These are phyloP conservation scores for Dioszegia hungarica DNA, from an alignment of 768 basidiomycete species.

Conservation along the genomic window DNA sequence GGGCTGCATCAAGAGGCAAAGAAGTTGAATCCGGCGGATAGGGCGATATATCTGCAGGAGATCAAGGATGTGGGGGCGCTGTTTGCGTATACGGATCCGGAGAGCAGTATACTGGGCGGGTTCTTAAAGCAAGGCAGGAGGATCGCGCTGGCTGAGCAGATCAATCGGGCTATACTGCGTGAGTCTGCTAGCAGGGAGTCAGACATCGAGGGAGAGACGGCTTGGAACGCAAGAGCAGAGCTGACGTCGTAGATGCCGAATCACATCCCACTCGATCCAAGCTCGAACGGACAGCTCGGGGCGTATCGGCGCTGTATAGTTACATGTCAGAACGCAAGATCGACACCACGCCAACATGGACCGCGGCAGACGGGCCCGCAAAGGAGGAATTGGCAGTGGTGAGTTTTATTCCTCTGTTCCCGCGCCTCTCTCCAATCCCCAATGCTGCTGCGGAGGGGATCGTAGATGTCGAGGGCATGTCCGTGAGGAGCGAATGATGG, in stretches of 20 bases:
- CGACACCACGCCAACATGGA: conserved; percentile 25
- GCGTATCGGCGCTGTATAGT: conserved; percentile 19
- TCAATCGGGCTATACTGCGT: conserved; percentile 82
- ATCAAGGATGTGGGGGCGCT: conserved; percentile 69
- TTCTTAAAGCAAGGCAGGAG: conserved; percentile 74
- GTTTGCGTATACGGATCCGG: conserved; percentile 76
- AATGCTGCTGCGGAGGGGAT: too few relatives aligned
- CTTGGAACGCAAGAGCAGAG: not conserved
- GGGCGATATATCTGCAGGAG: conserved; percentile 63
- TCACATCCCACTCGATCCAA: conserved; percentile 10
- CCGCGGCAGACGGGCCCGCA: conserved; percentile 20
- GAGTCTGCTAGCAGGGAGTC: conserved; percentile 42
- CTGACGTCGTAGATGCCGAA: conserved; percentile 16
- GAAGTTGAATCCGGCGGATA: conserved; percentile 59
- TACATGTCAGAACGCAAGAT: conserved; percentile 22
- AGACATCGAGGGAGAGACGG: not conserved
- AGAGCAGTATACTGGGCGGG: conserved; percentile 65
- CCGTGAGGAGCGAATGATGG: too few relatives aligned
- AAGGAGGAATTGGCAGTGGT: conserved; percentile 30
- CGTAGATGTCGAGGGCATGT: too few relatives aligned
- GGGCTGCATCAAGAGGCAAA: conserved; percentile 65
- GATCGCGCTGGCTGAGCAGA: conserved; percentile 77
- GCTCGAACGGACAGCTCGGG: conserved; percentile 21
- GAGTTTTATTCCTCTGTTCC: not conserved
- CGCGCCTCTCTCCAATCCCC: too few relatives aligned